phyloP scores from a whole-genome alignment of 805 yeast genomes.

The Dipodascopsis uninucleata region DNA sequence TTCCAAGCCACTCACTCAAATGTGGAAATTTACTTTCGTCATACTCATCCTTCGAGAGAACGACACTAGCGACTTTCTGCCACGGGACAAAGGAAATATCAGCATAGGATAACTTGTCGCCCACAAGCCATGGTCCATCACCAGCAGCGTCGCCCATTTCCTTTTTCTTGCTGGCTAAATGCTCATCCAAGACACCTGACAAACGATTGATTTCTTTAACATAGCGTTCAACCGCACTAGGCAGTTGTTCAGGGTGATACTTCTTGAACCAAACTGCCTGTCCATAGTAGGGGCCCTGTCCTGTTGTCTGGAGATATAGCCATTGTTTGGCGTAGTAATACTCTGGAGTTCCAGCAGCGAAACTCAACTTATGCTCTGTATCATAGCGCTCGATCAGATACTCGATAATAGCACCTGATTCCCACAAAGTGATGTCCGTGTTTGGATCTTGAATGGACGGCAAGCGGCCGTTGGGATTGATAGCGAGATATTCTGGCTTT shows the following conservation, averaged over 20 bases:
- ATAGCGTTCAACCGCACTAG: slow-evolving; percentile 84
- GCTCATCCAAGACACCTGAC: slow-evolving; percentile 91
- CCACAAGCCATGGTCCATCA: slow-evolving; percentile 8
- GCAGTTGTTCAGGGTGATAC: slow-evolving; percentile 80
- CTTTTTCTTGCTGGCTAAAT: slow-evolving; percentile 67
- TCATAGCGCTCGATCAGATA: too few species aligned
- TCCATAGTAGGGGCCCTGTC: slow-evolving; percentile 98
- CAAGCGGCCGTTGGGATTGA: slow-evolving; percentile 93
- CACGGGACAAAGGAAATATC: slow-evolving; percentile 2
- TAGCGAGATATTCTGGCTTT: slow-evolving; percentile 86
- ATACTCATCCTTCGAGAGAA: not conserved
- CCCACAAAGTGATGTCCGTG: slow-evolving; percentile 82
- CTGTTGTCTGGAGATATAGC: slow-evolving; percentile 92
- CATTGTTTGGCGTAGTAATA: too few species aligned
- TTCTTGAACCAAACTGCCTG: slow-evolving; percentile 91
- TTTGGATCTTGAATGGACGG: slow-evolving; percentile 91
- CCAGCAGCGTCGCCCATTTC: slow-evolving; percentile 1
- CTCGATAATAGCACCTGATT: slow-evolving; percentile 84
- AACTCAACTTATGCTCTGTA: too few species aligned
- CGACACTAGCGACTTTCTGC: not conserved
- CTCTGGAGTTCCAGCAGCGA: too few species aligned
- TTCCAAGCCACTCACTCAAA: slow-evolving; percentile 3
- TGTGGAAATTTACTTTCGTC: not conserved
- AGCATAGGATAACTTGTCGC: slow-evolving; percentile 29
- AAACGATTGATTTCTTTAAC: slow-evolving; percentile 90